Evolutionary conservation across 306 rosid genomes (phyloP).

Genomic region (Prinsepia uniflora): DNA sequence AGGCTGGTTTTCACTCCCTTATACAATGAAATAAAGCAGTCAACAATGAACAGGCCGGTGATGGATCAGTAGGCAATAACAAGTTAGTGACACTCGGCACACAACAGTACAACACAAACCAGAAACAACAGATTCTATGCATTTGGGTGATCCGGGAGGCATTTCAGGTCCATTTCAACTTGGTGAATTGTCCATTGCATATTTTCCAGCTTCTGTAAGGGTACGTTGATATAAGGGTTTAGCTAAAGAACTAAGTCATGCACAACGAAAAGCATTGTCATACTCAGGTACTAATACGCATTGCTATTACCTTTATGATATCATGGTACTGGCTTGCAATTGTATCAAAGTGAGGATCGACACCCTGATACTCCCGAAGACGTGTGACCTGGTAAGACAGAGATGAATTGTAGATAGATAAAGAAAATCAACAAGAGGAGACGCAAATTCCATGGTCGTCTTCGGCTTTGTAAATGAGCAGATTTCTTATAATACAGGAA

Average conservation of each 20-base stretch:
- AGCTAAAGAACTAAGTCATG: neutral
- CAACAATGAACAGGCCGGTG: neutral
- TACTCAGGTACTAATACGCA: no score
- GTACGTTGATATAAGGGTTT: slow-evolving; percentile 10
- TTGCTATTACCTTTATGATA: slow-evolving; percentile 55
- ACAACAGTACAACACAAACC: neutral
- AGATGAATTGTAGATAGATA: neutral
- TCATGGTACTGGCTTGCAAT: slow-evolving; percentile 89
- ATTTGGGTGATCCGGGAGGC: slow-evolving; percentile 53
- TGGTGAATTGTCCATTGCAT: slow-evolving; percentile 92
- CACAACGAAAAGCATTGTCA: neutral
- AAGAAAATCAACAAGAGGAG: neutral
- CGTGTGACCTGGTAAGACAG: slow-evolving; percentile 57
- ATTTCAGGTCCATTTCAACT: slow-evolving; percentile 79
- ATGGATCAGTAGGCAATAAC: neutral
- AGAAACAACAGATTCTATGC: slow-evolving; percentile 24
- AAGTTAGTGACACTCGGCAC: neutral
- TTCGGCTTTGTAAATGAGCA: neutral
- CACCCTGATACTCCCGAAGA: slow-evolving; percentile 83
- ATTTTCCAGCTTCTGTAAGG: slow-evolving; percentile 75
- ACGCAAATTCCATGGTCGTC: neutral
- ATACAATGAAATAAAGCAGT: neutral
- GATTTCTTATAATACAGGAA: neutral
- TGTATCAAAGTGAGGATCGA: slow-evolving; percentile 82
- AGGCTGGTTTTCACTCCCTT: neutral